Base-by-base conservation (phyloP, 441 rosid genomes). In the Croton laevigatus region DNA sequence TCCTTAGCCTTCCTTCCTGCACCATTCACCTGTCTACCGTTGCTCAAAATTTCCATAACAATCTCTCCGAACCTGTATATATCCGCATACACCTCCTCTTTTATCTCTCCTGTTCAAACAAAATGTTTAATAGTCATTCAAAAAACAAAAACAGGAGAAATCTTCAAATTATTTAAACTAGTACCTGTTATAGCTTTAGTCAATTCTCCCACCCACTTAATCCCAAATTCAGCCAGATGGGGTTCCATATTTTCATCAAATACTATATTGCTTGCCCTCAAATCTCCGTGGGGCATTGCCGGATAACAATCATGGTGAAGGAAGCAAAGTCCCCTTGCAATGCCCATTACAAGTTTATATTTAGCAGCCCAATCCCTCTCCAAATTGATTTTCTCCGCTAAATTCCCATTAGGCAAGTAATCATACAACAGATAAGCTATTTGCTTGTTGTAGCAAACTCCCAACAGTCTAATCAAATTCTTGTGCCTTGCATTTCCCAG, bases 221-320 rank as follows among this genome's bases (percentile, higher is more conserved):
- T 79, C 49, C 96, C 97, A 57, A 89, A 92, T 37, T 89, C 93
- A 6, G 86, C 86, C 79, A 94, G 73, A 72, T 77, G 86, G 4
- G 92, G 94, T 73, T 92, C 94, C 88, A 88, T 89, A 71, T 88
- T 86, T 64, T 90, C 91, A 27, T 83, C 89, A 9, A 92, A 88
- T 45, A 87, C 73, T 54, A 94, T 65, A 62, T 82, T 94, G 69
- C 79, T 79, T 19, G 87, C 84, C 83, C 78, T 90, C 81, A 94
- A 72, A 82, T 90, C 94, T 69, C 98, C 97, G 70, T 94, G 99
- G 8, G 96, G 91, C 65, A 94, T 84, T 59, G 97, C 84, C 69
- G 99, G 99, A 69, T 80, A 79, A 36, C 96, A 92, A 42, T 92
- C 98, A 77, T 91, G 91, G 84, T 94, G 99, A 82, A 94, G 97